A percentile compares a stretch with the other conserved stretches of the same genome.
Evolutionary conservation across 345 rosid species (phyloP).

Genomic region (Kandelia obovata): DNA sequence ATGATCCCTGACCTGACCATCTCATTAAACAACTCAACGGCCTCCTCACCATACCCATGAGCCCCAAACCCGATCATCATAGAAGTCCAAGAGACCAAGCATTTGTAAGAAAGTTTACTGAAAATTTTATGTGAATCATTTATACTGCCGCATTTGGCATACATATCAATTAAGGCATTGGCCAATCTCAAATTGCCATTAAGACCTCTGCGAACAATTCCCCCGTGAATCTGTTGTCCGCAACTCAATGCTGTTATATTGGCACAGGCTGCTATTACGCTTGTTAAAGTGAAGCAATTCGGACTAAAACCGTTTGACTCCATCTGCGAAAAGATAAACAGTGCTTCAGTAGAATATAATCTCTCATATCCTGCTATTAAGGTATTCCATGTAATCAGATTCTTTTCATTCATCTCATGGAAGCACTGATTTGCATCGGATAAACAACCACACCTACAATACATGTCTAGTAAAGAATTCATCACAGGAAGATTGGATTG

Average conservation of each 20-base stretch:
- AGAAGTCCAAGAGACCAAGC: constrained; percentile 88
- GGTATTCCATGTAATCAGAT: constrained; percentile 84
- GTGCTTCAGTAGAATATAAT: constrained; percentile 47
- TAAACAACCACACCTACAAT: constrained; percentile 70
- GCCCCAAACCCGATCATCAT: constrained; percentile 94
- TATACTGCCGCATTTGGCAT: constrained; percentile 84
- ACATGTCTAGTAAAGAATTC: constrained; percentile 86
- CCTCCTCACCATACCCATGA: constrained; percentile 69
- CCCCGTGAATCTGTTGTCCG: constrained; percentile 86
- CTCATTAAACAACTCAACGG: constrained; percentile 66
- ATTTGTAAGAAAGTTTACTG: constrained; percentile 37
- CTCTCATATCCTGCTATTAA: constrained; percentile 70
- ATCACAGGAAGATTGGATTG: constrained; percentile 67
- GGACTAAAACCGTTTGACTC: constrained; percentile 64
- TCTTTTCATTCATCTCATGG: constrained; percentile 62
- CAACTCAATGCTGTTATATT: constrained; percentile 59
- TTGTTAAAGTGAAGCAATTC: constrained; percentile 70
- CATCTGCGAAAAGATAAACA: constrained; percentile 58
- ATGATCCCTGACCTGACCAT: constrained; percentile 64
- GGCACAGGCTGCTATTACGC: constrained; percentile 70
- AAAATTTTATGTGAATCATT: constrained; percentile 53
- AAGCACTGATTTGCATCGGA: constrained; percentile 57
- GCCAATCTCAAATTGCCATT: constrained; percentile 49
- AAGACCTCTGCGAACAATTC: constrained; percentile 55
- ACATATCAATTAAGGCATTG: constrained; percentile 80